Conservation (phyloP, 2,329 filamentous ascomycete species). For the Pseudocercospora macadamiae region DNA sequence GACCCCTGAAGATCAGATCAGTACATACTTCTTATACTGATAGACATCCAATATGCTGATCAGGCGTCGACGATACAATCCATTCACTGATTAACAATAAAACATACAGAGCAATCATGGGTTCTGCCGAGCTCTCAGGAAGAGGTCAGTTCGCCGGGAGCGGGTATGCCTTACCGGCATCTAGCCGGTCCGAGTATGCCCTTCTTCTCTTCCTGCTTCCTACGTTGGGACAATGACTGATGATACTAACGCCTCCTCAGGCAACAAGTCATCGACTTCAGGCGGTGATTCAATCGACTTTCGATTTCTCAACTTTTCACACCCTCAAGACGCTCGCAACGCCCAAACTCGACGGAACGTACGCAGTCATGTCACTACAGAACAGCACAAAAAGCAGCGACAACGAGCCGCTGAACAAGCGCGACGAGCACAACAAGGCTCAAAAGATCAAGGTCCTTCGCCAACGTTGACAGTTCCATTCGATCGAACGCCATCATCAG, state of each 20-base stretch:
- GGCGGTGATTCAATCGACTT: constrained; percentile 34
- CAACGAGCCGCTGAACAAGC: constrained; percentile 25
- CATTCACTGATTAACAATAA: constrained; percentile 7
- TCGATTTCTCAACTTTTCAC: constrained; percentile 41
- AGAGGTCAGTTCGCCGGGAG: constrained; percentile 28
- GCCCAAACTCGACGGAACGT: constrained; percentile 37
- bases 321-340: constrained; percentile 40
- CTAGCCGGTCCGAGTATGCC: constrained; percentile 32
- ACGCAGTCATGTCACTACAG: constrained; percentile 38
- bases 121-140: constrained; percentile 36
- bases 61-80: constrained; percentile 13
- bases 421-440: constrained; percentile 14
- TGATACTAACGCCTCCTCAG: constrained; percentile 24
- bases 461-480: constrained; percentile 17
- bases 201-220: constrained; percentile 23
- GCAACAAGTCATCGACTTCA: constrained; percentile 27
- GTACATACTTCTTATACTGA: constrained; percentile 26
- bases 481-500: constrained; percentile 17
- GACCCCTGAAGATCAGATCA: constrained; percentile 29
- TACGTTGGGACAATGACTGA: constrained; percentile 19
- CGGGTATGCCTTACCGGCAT: constrained; percentile 30
- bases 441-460: constrained; percentile 14
- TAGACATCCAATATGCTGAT: constrained; percentile 17
- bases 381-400: constrained; percentile 27
- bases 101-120: constrained; percentile 23